Evolutionary conservation across 208 protist species (phyloP).

Genomic region (Acanthamoeba lenticulata): DNA sequence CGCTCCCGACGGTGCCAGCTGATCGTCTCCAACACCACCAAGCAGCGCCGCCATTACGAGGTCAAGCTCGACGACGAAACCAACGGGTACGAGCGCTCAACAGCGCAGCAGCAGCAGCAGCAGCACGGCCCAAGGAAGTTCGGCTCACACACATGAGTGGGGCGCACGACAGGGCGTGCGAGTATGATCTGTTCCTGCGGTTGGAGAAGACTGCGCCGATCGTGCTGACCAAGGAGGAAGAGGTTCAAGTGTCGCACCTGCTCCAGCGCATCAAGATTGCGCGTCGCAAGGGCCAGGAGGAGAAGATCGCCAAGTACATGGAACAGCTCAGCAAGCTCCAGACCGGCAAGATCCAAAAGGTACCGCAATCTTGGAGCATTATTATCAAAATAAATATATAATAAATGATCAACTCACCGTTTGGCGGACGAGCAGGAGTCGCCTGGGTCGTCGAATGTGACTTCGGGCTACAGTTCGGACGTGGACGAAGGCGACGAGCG

Average conservation of each 20-base stretch:
- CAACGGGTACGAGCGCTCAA: constrained; percentile 19
- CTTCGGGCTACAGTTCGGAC: constrained; percentile 47
- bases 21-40: constrained; percentile 74
- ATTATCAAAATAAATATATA: too few relatives aligned
- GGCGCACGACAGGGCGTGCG: constrained; percentile 58
- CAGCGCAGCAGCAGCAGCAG: neutral
- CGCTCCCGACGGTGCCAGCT: constrained; percentile 69
- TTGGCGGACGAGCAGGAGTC: neutral
- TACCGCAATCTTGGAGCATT: neutral
- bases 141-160: neutral
- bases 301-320: constrained; percentile 71
- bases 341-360: constrained; percentile 49
- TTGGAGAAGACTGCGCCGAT: constrained; percentile 69
- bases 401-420: neutral
- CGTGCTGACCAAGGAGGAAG: constrained; percentile 73
- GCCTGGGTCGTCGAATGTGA: constrained; percentile 37
- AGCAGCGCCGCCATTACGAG: constrained; percentile 70
- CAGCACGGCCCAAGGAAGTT: neutral
- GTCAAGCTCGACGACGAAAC: constrained; percentile 61
- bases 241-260: constrained; percentile 72
- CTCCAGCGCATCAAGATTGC: constrained; percentile 75
- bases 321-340: constrained; percentile 51
- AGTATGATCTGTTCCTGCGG: constrained; percentile 72
- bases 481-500: neutral
- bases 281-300: constrained; percentile 74